These are phyloP conservation scores for Cryphonectria nitschkei DNA, from an alignment of 2,329 filamentous ascomycete genomes.

Conservation along the genomic window DNA sequence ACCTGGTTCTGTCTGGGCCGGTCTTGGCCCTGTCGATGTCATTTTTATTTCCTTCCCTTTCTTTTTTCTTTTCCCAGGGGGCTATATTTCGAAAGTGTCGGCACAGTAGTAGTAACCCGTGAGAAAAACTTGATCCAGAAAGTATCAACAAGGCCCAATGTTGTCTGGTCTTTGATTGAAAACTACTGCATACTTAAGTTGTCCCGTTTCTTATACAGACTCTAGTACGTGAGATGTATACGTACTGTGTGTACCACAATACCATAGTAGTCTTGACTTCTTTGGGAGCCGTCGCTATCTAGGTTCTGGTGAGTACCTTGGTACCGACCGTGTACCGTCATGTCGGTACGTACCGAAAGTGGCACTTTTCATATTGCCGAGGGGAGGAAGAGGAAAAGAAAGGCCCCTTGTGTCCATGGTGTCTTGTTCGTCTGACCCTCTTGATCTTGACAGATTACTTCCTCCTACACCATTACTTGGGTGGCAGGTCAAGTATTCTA, in stretches of 20 bases:
- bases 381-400: background rate
- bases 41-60: background rate
- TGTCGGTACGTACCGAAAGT: slow-evolving; percentile 22
- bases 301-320: background rate
- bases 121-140: background rate
- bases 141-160: background rate
- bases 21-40: background rate
- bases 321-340: slow-evolving; percentile 26
- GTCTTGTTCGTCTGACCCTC: background rate
- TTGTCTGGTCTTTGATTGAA: too few relatives aligned
- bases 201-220: too few relatives aligned
- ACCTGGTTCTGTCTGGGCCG: background rate
- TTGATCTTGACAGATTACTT: too few relatives aligned
- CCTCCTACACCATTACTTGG: background rate
- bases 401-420: background rate
- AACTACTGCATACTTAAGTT: too few relatives aligned
- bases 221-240: background rate
- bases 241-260: background rate
- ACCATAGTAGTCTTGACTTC: background rate
- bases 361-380: background rate
- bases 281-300: background rate
- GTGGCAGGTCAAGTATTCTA: background rate
- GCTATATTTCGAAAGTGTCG: background rate
- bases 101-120: too few relatives aligned
- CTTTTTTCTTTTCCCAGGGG: background rate